Percentiles rank a stretch among this genome's conserved stretches.
These are phyloP conservation scores for Baudoinia panamericana DNA, from an alignment of 495 filamentous ascomycete species.

Conservation along the genomic window DNA sequence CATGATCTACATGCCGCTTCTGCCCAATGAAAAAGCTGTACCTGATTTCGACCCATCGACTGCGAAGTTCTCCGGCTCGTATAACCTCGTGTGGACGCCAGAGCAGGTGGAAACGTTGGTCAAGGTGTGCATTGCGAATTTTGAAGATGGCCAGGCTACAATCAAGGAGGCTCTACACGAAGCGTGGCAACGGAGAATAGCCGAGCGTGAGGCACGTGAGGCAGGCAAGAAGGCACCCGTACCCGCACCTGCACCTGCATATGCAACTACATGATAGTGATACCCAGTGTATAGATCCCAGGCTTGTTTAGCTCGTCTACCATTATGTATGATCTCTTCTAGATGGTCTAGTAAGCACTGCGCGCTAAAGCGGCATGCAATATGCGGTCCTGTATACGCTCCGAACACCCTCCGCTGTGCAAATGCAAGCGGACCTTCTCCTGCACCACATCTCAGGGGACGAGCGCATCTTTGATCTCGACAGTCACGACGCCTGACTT, in stretches of 20 bases:
- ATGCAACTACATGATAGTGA: no score
- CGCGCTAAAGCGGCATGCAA: no score
- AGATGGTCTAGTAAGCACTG: no score
- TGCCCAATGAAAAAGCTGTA: constrained; percentile 25
- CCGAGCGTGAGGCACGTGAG: constrained; percentile 14
- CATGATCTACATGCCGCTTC: constrained; percentile 26
- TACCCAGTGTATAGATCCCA: no score
- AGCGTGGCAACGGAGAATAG: constrained; percentile 24
- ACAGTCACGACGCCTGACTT: constrained; percentile 24
- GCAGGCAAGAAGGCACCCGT: neutral
- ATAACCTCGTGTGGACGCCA: constrained; percentile 26
- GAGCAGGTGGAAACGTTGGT: constrained; percentile 26
- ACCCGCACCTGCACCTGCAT: no score
- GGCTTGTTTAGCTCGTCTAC: no score
- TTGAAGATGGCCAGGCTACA: constrained; percentile 16
- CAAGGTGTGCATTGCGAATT: constrained; percentile 21
- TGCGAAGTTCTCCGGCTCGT: constrained; percentile 25
- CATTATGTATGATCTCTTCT: no score
- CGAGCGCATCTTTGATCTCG: constrained; percentile 29
- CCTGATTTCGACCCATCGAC: constrained; percentile 24
- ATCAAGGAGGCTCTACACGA: constrained; percentile 22
- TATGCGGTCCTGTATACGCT: no score
- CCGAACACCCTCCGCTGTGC: no score
- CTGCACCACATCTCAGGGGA: no score
- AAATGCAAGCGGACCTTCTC: no score